Percentiles rank a stretch among this genome's conserved stretches.
These are phyloP conservation scores for Choanephora cucurbitarum DNA, from an alignment of 371 early-diverging fungal species.

Conservation along the genomic window DNA sequence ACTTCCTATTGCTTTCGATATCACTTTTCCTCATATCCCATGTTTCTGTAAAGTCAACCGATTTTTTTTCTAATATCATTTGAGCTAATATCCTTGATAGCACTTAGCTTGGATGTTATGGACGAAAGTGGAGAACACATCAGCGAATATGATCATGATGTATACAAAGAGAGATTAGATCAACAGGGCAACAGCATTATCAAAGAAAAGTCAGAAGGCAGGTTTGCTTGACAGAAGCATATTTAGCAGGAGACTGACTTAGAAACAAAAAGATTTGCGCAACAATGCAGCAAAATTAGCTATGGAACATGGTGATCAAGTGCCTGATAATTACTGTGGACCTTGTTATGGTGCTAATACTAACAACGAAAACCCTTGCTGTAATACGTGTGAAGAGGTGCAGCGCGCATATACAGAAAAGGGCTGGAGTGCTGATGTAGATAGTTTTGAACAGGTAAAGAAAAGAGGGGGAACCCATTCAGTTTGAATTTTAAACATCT, in stretches of 20 bases:
- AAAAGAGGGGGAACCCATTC: no score
- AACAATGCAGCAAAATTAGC: constrained; percentile 22
- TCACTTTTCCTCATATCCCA: constrained; percentile 88
- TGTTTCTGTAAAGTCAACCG: constrained; percentile 83
- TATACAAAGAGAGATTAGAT: constrained; percentile 80
- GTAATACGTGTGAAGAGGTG: constrained; percentile 94
- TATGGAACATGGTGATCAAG: constrained; percentile 4
- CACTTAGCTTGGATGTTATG: constrained; percentile 91
- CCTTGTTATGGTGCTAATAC: constrained; percentile 85
- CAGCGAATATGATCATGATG: constrained; percentile 74
- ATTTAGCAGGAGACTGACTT: not conserved
- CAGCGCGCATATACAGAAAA: constrained; percentile 73
- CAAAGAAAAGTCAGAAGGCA: constrained; percentile 56
- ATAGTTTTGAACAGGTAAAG: constrained; percentile 74
- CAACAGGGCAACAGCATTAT: constrained; percentile 66
- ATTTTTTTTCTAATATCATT: no score
- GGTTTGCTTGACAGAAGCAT: not conserved
- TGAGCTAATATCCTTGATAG: no score
- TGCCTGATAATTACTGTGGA: constrained; percentile 73
- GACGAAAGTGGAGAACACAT: constrained; percentile 88
- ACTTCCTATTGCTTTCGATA: constrained; percentile 84
- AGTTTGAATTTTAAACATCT: no score
- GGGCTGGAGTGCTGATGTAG: constrained; percentile 82
- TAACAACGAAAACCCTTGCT: constrained; percentile 59
- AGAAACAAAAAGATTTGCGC: constrained; percentile 15